A percentile compares a stretch with the other conserved stretches of the same genome.
Conservation (phyloP, 495 filamentous ascomycete species). For the Hypoxylon lenormandii region DNA sequence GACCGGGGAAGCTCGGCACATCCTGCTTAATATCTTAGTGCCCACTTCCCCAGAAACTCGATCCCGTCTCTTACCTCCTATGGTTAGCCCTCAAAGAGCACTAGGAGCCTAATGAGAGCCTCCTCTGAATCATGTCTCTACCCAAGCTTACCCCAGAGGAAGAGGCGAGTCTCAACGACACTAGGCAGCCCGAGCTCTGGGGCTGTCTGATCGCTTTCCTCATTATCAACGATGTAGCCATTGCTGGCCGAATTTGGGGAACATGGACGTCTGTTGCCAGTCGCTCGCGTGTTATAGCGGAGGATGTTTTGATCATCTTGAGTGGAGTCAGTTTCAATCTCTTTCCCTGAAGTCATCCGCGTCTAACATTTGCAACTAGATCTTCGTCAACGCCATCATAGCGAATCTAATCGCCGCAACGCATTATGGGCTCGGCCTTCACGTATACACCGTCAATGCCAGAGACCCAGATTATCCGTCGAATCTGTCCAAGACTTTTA, state of each 20-base stretch:
- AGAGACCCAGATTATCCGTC: conserved; percentile 44
- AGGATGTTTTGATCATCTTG: conserved; percentile 40
- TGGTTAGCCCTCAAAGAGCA: neutral
- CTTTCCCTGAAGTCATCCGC: neutral
- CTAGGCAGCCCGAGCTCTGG: conserved; percentile 40
- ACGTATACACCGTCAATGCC: conserved; percentile 41
- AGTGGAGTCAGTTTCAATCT: conserved; percentile 40
- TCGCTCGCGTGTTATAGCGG: conserved; percentile 33
- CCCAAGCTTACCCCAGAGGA: conserved; percentile 20
- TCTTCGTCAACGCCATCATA: conserved; percentile 46
- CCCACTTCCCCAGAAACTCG: conserved; percentile 7
- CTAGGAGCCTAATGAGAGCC: conserved; percentile 2
- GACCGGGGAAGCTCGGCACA: neutral
- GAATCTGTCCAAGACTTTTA: conserved; percentile 44
- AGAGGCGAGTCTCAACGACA: conserved; percentile 32
- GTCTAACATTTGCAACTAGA: conserved; percentile 18
- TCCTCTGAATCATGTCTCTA: conserved; percentile 25
- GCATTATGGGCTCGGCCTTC: conserved; percentile 51
- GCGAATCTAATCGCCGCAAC: conserved; percentile 47
- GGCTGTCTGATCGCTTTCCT: conserved; percentile 40
- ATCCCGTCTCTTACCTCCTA: neutral
- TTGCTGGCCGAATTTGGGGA: conserved; percentile 43
- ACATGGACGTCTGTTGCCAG: conserved; percentile 39
- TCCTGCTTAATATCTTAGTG: neutral
- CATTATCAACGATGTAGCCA: conserved; percentile 40